Percentiles rank a stretch among this genome's conserved stretches.
phyloP scores from a whole-genome alignment of 75 land plant genomes.

The Selaginella tamariscina region DNA sequence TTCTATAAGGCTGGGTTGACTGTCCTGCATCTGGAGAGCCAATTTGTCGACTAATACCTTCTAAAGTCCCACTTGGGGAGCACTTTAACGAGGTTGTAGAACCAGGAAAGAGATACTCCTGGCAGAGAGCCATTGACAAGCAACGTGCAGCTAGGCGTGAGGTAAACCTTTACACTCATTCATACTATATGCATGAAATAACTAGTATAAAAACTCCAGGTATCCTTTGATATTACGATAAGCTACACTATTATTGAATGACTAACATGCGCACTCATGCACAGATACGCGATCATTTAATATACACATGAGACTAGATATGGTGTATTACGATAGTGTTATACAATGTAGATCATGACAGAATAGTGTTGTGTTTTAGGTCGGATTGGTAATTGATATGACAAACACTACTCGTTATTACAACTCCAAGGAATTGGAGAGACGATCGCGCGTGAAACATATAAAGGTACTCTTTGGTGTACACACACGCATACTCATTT shows the following conservation, averaged over 20 bases:
- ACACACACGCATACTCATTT: background rate
- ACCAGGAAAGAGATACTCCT: constrained; percentile 77
- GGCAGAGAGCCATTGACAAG: too few species aligned
- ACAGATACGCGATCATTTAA: too few species aligned
- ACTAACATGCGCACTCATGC: too few species aligned
- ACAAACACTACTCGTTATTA: constrained; percentile 86
- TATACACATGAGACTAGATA: too few species aligned
- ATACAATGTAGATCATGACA: too few species aligned
- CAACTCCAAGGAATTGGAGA: constrained; percentile 43
- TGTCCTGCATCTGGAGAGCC: constrained; percentile 68
- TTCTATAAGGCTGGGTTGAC: constrained; percentile 65
- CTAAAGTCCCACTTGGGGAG: constrained; percentile 90
- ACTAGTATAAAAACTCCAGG: too few species aligned
- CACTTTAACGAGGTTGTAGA: constrained; percentile 42
- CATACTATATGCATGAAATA: too few species aligned
- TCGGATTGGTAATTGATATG: constrained; percentile 85
- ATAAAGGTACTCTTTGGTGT: constrained; percentile 53
- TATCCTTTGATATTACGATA: background rate
- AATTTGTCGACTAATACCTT: constrained; percentile 57
- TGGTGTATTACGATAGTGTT: too few species aligned
- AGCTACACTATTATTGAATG: too few species aligned
- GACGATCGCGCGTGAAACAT: constrained; percentile 49
- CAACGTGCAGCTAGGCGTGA: constrained; percentile 42
- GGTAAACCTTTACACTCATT: constrained; percentile 24
- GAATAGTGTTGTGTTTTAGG: constrained; percentile 37